Evolutionary conservation across 306 rosid species (phyloP), one percentile per base, ranked within the genome.

Genomic region (Dryas octopetala): DNA sequence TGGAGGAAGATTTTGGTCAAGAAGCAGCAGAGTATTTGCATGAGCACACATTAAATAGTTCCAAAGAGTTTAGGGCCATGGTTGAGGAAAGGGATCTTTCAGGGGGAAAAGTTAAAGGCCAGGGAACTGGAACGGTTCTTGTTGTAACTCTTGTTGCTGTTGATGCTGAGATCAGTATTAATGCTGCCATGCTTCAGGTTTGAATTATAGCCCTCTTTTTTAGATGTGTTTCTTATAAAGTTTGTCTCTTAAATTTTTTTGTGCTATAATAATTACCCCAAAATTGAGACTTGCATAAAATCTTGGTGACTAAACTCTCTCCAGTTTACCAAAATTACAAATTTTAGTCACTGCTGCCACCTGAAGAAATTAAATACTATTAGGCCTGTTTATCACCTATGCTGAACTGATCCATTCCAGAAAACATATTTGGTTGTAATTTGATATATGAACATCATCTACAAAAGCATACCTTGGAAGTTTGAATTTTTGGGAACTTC

Each of bases 181-280:
- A 95, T 70, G 93, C 98, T 45, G 87, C 96, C 76, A 89, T 95
- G 85, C 92, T 95, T 75, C 91, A 92, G 97, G 99, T 92, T 60
- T 40, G 85, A 62, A 76, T 79, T 45, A 6, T 48, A 57, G 4
- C 63, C 41, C 9, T 67, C 64, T 62, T 71, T 52, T 58, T 10
- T 51, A 43, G 60, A 67, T 79, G 55, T 51, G n/a, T 71, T 76
- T 61, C 59, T 7, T 14, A 15, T 54, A 48, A 8, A 44, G 23
- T 10, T 14, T 4, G 58, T 50, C 47, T 68, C 38, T 49, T 8
- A 19, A n/a, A 44, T 48, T 6, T 14, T 41, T 41, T 44, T 16
- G 43, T 32, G 38, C 38, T 1, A 32, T 32, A 32, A 32, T 32
- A 32, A 32, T 32, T 32, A 32, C 38, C 38, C 38, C 2, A 46